Base-by-base conservation (phyloP, 495 filamentous ascomycete genomes). In the Cercophora sp. region DNA sequence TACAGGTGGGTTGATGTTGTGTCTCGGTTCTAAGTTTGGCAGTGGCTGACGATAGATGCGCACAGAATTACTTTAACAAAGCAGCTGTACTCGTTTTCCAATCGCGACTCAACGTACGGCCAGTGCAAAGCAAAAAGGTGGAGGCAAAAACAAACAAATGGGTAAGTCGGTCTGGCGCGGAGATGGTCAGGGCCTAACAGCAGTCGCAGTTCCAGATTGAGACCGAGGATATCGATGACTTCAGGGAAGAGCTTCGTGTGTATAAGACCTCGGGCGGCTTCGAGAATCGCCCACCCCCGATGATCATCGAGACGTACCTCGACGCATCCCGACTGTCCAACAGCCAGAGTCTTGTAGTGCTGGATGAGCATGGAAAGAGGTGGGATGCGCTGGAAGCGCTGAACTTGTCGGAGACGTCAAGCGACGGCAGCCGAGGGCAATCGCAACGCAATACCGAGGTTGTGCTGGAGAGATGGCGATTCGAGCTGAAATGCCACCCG, bases 371-470 rank as follows among this genome's bases (percentile, higher is more conserved):
- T 62, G 92, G 91, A 45, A 91, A 91, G 72, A 76, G 87, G 47
- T 96, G 89, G 89, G 90, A 97, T 77, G 91, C 96, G 16, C 66
- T 84, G 46, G 91, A 96, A 64, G 86, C 88, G 29, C 70, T 96
- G 48, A 84, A 85, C 54, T 73, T 78, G 25, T 87, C 84, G 16
- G 74, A 76, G 31, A 74, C 82, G 42, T 77, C 77, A 8, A 78
- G 73, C 56, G 74, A 77, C 31, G 78, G 76, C 47, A 74, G 71
- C 36, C 73, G 67, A 32, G 62, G 70, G 31, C 64, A 31, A 19
- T 50, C 45, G 24, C 57, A 55, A 19, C 72, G 75, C 22, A 70
- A 73, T 53, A 72, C 71, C 25, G 83, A 91, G 65, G 80, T 98
- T 42, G 78, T 96, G 46, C 71, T 98, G 61, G 93, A 98, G 69